These are phyloP conservation scores for Bocquillonia castaneifolia DNA, from an alignment of 441 rosid genomes.

Conservation along the genomic window DNA sequence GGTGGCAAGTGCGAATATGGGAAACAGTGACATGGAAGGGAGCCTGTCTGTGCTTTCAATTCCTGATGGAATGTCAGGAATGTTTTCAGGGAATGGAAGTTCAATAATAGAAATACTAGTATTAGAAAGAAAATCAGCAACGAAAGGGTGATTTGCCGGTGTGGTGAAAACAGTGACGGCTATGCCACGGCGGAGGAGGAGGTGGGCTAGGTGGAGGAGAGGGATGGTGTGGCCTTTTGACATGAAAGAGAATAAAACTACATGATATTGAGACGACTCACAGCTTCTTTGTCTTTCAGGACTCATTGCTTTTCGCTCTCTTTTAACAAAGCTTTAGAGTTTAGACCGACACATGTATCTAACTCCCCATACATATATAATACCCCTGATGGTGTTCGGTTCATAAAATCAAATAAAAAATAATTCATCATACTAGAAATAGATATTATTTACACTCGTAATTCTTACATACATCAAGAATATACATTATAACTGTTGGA, in stretches of 20 bases:
- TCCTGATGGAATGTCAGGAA: slow-evolving; percentile 44
- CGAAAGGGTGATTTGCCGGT: slow-evolving; percentile 48
- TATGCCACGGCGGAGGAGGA: slow-evolving; percentile 45
- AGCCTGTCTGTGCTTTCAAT: slow-evolving; percentile 63
- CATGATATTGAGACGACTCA: slow-evolving; percentile 26
- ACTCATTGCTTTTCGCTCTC: neutral
- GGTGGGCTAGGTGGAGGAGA: slow-evolving; percentile 54
- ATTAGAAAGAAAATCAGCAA: slow-evolving; percentile 37
- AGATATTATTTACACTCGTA: too few relatives aligned
- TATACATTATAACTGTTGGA: too few relatives aligned
- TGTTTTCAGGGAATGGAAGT: slow-evolving; percentile 47
- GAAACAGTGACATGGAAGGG: slow-evolving; percentile 49
- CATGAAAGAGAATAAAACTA: slow-evolving; percentile 68
- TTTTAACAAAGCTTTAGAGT: too few relatives aligned
- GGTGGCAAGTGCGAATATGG: slow-evolving; percentile 48
- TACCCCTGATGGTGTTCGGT: too few relatives aligned
- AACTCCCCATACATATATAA: too few relatives aligned
- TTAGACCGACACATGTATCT: too few relatives aligned
- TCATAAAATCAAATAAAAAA: too few relatives aligned
- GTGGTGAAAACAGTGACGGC: slow-evolving; percentile 61
- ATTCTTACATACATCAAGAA: too few relatives aligned
- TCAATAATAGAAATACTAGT: slow-evolving; percentile 38
- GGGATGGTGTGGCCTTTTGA: slow-evolving; percentile 78
- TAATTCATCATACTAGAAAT: too few relatives aligned
- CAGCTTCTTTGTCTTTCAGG: neutral